phyloP scores from a whole-genome alignment of 257 asterid genomes.

The Plantago elongata region DNA sequence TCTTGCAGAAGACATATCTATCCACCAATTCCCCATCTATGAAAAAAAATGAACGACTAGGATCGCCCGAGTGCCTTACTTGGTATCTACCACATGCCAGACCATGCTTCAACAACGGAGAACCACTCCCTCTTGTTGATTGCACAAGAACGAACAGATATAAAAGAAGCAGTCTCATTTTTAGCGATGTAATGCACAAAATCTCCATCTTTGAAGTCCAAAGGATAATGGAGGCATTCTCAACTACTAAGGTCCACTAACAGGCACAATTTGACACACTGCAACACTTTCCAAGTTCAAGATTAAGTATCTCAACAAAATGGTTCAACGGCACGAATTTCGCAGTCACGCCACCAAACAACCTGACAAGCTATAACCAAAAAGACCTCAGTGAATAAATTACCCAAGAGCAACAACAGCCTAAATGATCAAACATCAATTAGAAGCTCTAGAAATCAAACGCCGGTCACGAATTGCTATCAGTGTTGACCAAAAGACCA shows the following conservation, averaged over 20 bases:
- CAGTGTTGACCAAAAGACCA: neutral
- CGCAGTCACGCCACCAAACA: constrained; percentile 13
- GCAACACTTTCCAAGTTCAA: constrained; percentile 15
- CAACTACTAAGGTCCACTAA: constrained; percentile 27
- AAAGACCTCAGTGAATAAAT: neutral
- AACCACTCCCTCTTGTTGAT: constrained; percentile 38
- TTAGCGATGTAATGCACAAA: constrained; percentile 24
- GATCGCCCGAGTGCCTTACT: constrained; percentile 38
- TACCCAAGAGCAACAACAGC: too few relatives aligned
- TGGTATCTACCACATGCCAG: constrained; percentile 48
- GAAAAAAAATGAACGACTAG: constrained; percentile 39
- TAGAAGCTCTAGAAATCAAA: too few relatives aligned
- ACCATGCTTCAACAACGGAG: constrained; percentile 34
- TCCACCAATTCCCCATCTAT: constrained; percentile 59
- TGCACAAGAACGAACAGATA: constrained; percentile 40
- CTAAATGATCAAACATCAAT: too few relatives aligned
- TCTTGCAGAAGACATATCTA: constrained; percentile 50
- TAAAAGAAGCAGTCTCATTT: constrained; percentile 35
- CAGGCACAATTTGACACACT: constrained; percentile 21
- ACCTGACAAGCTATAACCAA: constrained; percentile 21
- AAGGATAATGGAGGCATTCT: constrained; percentile 30
- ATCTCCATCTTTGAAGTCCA: constrained; percentile 27
- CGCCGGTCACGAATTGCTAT: too few relatives aligned
- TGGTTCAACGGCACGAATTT: constrained; percentile 16
- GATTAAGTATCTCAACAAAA: constrained; percentile 3